phyloP scores from a whole-genome alignment of 2,329 filamentous ascomycete species.

The Arthrobotrys pseudoclavata region DNA sequence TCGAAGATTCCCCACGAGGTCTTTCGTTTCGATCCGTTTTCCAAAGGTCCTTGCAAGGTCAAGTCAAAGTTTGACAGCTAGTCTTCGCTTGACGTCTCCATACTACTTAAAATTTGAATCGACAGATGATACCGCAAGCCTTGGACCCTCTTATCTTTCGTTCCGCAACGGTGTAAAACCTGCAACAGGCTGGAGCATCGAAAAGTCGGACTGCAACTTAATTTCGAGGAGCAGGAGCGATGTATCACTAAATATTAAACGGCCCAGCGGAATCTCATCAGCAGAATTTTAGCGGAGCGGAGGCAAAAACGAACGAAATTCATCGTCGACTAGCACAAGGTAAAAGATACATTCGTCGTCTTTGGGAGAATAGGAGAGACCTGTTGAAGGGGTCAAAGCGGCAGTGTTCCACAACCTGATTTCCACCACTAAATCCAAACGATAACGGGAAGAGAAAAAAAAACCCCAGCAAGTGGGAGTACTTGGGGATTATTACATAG shows the following conservation, averaged over 20 bases:
- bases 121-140: conserved; percentile 38
- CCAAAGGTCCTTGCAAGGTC: conserved; percentile 30
- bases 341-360: conserved; percentile 13
- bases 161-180: conserved; percentile 52
- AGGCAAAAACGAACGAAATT: conserved; percentile 28
- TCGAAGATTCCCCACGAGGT: conserved; percentile 25
- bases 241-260: conserved; percentile 50
- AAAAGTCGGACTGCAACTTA: conserved; percentile 34
- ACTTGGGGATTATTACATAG: conserved; percentile 11
- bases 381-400: conserved; percentile 58
- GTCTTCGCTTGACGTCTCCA: conserved; percentile 20
- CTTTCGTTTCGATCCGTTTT: conserved; percentile 31
- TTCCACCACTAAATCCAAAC: conserved; percentile 55
- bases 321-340: conserved; percentile 26
- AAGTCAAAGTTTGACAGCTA: conserved; percentile 27
- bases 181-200: conserved; percentile 52
- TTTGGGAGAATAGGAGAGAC: conserved; percentile 48
- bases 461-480: conserved; percentile 20
- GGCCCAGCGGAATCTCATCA: conserved; percentile 41
- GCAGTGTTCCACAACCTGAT: conserved; percentile 58
- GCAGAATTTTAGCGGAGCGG: conserved; percentile 12
- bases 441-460: conserved; percentile 11
- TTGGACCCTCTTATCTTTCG: conserved; percentile 47
- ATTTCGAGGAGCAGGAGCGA: conserved; percentile 26
- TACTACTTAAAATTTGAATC: conserved; percentile 24